Base-by-base conservation (phyloP, 768 basidiomycete genomes). In the Glaciozyma antarctica region DNA sequence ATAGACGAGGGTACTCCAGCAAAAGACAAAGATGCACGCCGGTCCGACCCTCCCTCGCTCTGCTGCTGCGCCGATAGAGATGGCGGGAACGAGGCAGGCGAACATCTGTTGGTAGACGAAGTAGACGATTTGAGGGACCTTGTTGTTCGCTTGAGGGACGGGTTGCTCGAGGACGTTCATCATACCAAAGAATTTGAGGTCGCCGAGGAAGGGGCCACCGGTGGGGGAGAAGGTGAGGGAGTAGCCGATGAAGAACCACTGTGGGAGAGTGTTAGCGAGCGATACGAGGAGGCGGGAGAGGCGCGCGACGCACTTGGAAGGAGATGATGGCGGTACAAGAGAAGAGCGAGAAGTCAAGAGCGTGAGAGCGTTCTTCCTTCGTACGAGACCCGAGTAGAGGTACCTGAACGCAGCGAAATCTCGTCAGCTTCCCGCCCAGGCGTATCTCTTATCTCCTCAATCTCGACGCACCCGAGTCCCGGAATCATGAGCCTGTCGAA, bases 221-320 rank as follows among this genome's bases (percentile, higher is more conserved):
- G 60, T 83, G n/a, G 71, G 68, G 5, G 88, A 89, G 77, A 93
- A 93, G 2, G 88, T 87, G 41, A 93, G 80, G 2, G 90, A 87
- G 78, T 91, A 93, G 76, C 92, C 93, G 67, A 63, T 94, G 81
- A 94, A 92, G 80, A 82, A 90, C 90, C 90, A 93, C 64, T 86
- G 57, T 2, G 51, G 19, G 41, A 57, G 26, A 22, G 22, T 32
- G 22, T 52, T 32, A 57, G 56, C 41, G 1, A 2, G 16, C 10
- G 5, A 15, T 21, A 54, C 22, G 30, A 28, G 60, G 47, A 8
- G 38, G 30, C 41, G 19, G 28, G 5, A 32, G 13, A n/a, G n/a
- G n/a, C n/a, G n/a, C n/a, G n/a, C n/a, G 43, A 49, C 16, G 47
- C 38, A 49, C n/a, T 19, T 91, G 68, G 21, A 65, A 66, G 41